Evolutionary conservation across 345 rosid species (phyloP), one percentile per base, ranked within the genome.

Genomic region (Bruguiera gymnorhiza): DNA sequence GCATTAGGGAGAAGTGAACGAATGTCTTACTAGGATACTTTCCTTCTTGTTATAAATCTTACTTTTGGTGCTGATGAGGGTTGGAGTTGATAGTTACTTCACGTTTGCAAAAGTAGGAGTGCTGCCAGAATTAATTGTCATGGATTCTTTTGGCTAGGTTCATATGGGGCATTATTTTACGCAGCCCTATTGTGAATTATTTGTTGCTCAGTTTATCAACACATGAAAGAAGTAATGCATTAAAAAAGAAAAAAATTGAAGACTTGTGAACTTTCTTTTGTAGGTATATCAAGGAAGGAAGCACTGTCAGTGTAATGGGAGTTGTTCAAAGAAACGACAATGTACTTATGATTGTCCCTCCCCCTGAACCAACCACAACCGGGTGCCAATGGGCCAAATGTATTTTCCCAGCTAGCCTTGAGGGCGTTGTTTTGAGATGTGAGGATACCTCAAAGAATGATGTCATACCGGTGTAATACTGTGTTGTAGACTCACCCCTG

Each of bases 221-320:
- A 11, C 46, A 11, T 3, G 16, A 3, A 15, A 43, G 18, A 43
- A 39, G 13, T 11, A 43, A 43, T 13, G 3, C 5, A 43, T 11
- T 43, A 3, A 3, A 43, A 43, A 15, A 43, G 6, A 32, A 11
- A 43, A 43, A 43, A 15, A 43, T 56, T 10, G 30, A 27, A 24
- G 37, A 61, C 57, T 65, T 15, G 16, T 15, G 27, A 31, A 39
- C 37, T 68, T 69, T 32, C 32, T 21, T 70, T 68, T 70, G 31
- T 66, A 92, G 99, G 83, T 92, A 83, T 70, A 92, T 96, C 78
- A 96, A 96, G 84, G 98, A 96, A 86, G 99, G 99, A 64, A 96
- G 97, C 85, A 89, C 98, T 0, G 98, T 92, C 32, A 92, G 98
- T 68, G 93, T 96, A 73, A 89, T 96, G 84, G 98, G 98, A 63